Percentiles rank a stretch among this genome's conserved stretches.
These are phyloP conservation scores for Aspergillus fischeri DNA, from an alignment of 2,329 filamentous ascomycete genomes.

Conservation along the genomic window DNA sequence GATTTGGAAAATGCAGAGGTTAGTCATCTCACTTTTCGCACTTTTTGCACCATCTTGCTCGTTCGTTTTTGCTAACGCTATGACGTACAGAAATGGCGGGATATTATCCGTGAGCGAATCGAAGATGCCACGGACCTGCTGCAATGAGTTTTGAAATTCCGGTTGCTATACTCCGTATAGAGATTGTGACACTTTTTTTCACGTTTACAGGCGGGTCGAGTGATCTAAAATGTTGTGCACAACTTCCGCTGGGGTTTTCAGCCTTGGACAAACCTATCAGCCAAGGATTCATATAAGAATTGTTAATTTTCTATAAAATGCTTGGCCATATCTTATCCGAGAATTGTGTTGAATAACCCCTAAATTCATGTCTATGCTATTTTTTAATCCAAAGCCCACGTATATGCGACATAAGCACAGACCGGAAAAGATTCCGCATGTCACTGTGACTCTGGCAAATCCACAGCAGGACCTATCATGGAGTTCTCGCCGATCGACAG, in stretches of 20 bases:
- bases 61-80: background rate
- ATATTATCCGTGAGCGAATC: constrained; percentile 36
- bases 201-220: background rate
- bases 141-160: constrained; percentile 11
- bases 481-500: background rate
- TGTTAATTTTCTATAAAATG: background rate
- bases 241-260: background rate
- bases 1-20: constrained; percentile 50
- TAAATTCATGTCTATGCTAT: background rate
- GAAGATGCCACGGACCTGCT: constrained; percentile 29
- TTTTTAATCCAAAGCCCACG: background rate
- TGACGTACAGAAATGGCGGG: constrained; percentile 37
- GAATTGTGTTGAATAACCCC: background rate
- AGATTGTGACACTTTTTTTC: background rate
- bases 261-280: background rate
- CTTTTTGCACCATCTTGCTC: constrained; percentile 1
- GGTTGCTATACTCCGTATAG: background rate
- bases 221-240: background rate
- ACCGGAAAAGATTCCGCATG: constrained; percentile 1
- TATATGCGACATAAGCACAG: background rate
- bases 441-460: background rate
- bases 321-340: background rate
- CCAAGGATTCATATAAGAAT: background rate
- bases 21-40: constrained; percentile 26
- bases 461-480: background rate